Percentiles rank a stretch among this genome's conserved stretches.
Evolutionary conservation across 441 rosid genomes (phyloP).

Genomic region (Pelargonium fulgidum): DNA sequence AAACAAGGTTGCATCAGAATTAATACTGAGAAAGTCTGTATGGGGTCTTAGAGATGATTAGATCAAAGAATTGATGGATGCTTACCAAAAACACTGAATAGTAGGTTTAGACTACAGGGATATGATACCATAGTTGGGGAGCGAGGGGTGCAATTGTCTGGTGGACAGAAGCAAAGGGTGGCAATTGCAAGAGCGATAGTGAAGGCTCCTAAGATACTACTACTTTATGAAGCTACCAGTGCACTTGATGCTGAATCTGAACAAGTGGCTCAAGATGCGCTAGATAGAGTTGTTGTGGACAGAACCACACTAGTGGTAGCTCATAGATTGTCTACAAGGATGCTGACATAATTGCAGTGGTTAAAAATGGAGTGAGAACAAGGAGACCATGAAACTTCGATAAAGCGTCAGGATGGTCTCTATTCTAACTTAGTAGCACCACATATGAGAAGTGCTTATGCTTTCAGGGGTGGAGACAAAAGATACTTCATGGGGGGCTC

Average conservation of each 20-base stretch:
- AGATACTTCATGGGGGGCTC: constrained; percentile 7
- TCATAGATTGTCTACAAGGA: constrained; percentile 52
- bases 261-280: constrained; percentile 58
- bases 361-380: constrained; percentile 61
- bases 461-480: constrained; percentile 7
- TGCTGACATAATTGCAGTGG: constrained; percentile 58
- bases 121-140: constrained; percentile 65
- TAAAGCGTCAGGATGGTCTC: constrained; percentile 40
- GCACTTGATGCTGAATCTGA: constrained; percentile 69
- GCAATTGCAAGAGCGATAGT: constrained; percentile 71
- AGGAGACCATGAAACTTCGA: constrained; percentile 51
- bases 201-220: constrained; percentile 49
- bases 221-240: constrained; percentile 66
- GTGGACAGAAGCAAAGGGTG: constrained; percentile 71
- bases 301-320: constrained; percentile 64
- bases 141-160: constrained; percentile 62
- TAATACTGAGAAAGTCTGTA: not conserved
- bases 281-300: constrained; percentile 48
- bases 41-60: constrained; percentile 4
- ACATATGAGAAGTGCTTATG: constrained; percentile 18
- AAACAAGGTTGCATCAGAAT: no score
- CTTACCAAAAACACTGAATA: not conserved
- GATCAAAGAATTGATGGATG: constrained; percentile 3
- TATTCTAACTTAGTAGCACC: constrained; percentile 59
- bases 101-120: constrained; percentile 35